Evolutionary conservation across 2,329 filamentous ascomycete species (phyloP), one percentile per base, ranked within the genome.

Genomic region (Cladosporium halotolerans): DNA sequence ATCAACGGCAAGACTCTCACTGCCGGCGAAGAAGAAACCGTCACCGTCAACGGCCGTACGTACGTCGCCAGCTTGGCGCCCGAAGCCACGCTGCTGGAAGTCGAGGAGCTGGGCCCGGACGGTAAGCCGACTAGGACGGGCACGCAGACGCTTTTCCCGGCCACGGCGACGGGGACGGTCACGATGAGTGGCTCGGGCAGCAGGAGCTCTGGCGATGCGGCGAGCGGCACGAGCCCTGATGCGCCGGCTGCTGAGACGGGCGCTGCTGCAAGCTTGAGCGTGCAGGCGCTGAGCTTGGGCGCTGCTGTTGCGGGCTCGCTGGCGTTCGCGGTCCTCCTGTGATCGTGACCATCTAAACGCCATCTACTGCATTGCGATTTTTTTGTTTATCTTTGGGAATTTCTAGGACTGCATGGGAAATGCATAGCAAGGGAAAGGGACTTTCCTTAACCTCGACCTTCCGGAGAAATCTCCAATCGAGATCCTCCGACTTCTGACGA

Each of bases 1-100:
- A 61, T 75, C 11, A 63, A 63, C 18, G 72, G 68, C 9, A 64
- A 72, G 39, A 73, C 70, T 1, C 63, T 75, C 1, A 59, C 61
- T 1, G 66, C 71, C 7, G 70, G 68, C 9, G 65, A 67, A 7
- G 55, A 54, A 7, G 62, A 63, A 23, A 66, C 63, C 9, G 62
- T 63, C 10, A 62, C 57, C 2, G 54, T 68, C 44, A 47, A 54
- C 19, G 62, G 65, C 11, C 55, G 58, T 13, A 65, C 60, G 0
- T 66, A 62, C 51, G 53, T 67, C 36, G 55, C 68, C 28, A 65
- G 58, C 23, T 66, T 74, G 0, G 62, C 63, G 1, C 62, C 66
- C 4, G 63, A 67, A 3, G 70, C 70, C 2, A 73, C 71, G 0
- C 53, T 69, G 14, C 56, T 73, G 8, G 61, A 68, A 31, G 68